Base-by-base conservation (phyloP, 1,139 yeast genomes). In the Pichia cactophila region DNA sequence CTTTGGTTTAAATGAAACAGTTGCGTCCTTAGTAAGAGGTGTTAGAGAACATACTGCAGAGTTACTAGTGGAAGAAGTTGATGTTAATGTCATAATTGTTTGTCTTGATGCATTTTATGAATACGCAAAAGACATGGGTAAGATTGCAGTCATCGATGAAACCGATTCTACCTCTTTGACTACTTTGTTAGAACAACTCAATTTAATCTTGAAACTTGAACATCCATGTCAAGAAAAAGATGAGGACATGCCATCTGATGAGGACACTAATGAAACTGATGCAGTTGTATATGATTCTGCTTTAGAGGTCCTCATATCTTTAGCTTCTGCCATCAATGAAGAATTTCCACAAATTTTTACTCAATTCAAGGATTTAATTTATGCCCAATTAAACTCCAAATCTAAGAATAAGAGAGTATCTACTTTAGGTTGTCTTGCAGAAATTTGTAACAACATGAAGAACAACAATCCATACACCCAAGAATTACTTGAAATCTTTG, bases 371-470 rank as follows among this genome's bases (percentile, higher is more conserved):
- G 83, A 81, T 51, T 69, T 80, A 45, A 73, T 92, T 52, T 69
- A 78, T 55, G 66, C 78, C 49, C 80, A 83, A 65, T 78, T 81
- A 54, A 71, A 75, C 50, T 77, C 86, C 54, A 80, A 82, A 65
- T 80, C 84, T 49, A 83, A 81, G 69, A 69, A 71, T 55, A 92
- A 86, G 74, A 81, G 97, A 67, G 86, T 87, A 43, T 77, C 87
- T 47, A 83, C 94, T 44, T 80, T 88, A 58, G 97, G 97, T 56
- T 86, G 94, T 42, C 73, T 89, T 56, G 96, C 97, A 42, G 98
- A 90, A 68, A 81, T 92, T 56, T 79, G 87, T 48, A 78, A 78
- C 51, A 94, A 94, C 51, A 73, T 92, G 74, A 82, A 84, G 64
- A 66, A 74, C 40, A 68, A 78, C 55, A 81, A 87, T 61, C 86